phyloP scores from a whole-genome alignment of 257 asterid species.

The Primulina huaijiensis region DNA sequence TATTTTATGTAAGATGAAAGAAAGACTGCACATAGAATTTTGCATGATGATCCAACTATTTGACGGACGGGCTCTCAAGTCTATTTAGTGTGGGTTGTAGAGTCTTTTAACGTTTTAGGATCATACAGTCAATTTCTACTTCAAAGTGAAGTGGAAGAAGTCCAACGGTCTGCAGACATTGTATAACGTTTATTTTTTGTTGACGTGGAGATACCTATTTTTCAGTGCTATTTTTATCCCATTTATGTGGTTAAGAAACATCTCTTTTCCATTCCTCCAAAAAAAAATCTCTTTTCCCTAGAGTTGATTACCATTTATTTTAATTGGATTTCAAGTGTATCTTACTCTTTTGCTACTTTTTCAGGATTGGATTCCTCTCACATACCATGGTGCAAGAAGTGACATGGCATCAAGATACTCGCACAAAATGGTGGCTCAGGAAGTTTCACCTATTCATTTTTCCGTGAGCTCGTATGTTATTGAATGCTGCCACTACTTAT shows the following conservation, averaged over 20 bases:
- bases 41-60: background rate
- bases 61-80: background rate
- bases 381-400: slow-evolving; percentile 57
- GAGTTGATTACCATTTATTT: background rate
- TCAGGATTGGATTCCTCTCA: slow-evolving; percentile 79
- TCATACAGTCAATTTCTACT: background rate
- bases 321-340: background rate
- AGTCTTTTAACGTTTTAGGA: background rate
- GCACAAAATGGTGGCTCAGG: slow-evolving; percentile 45
- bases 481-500: slow-evolving; percentile 15
- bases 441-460: slow-evolving; percentile 48
- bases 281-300: background rate
- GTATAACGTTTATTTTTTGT: background rate
- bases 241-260: too few relatives aligned
- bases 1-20: background rate
- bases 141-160: background rate
- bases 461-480: slow-evolving; percentile 69
- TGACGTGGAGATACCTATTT: background rate
- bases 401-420: slow-evolving; percentile 48
- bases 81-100: background rate
- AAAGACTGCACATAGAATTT: background rate
- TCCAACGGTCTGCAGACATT: background rate
- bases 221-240: background rate
- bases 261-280: background rate
- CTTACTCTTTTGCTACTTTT: slow-evolving; percentile 14